Base-by-base conservation (phyloP, 495 filamentous ascomycete genomes). In the Aspergillus carlsbadensis region DNA sequence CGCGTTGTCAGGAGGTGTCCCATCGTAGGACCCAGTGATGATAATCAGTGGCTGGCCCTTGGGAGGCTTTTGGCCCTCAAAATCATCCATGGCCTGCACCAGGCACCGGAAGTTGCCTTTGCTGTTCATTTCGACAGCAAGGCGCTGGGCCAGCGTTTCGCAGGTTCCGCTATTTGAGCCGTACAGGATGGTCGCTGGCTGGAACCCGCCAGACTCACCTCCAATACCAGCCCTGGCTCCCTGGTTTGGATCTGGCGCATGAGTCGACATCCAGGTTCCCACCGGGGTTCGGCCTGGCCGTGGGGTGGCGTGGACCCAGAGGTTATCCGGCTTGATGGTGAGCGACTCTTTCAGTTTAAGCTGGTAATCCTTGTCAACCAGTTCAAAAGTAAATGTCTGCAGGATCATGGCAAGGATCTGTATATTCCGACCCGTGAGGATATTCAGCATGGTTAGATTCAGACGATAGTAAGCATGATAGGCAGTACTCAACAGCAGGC, bases 311-410 rank as follows among this genome's bases (percentile, higher is more conserved):
- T 77, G 81, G 74, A 94, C 89, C 46, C 77, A 78, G 66, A 92
- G 87, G 42, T 81, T 83, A 52, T 86, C 83, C 0, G 90, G 90
- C 66, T 92, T 94, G 66, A 89, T 81, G 1, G 88, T 91, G 10
- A 91, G 72, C 0, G 87, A 89, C 65, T 88, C 80, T 65, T 87
- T 88, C 59, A 89, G 69, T 55, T 77, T 76, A 6, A 87, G 60
- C 35, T 73, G 64, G 56, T 88, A 88, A 21, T 58, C 66, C 3
- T 77, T 74, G 61, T 87, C 79, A n/a, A 72, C 82, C 39, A 79
- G 67, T 61, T 79, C 73, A 58, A 88, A 83, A 51, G 87, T 79
- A 48, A 89, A 76, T 57, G 82, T 82, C 56, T 78, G 75, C n/a
- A 89, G 69, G 52, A 89, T 49, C 54, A 78, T 77, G 0, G 84